phyloP scores from a whole-genome alignment of 345 rosid genomes.

The Leavenworthia alabamica region DNA sequence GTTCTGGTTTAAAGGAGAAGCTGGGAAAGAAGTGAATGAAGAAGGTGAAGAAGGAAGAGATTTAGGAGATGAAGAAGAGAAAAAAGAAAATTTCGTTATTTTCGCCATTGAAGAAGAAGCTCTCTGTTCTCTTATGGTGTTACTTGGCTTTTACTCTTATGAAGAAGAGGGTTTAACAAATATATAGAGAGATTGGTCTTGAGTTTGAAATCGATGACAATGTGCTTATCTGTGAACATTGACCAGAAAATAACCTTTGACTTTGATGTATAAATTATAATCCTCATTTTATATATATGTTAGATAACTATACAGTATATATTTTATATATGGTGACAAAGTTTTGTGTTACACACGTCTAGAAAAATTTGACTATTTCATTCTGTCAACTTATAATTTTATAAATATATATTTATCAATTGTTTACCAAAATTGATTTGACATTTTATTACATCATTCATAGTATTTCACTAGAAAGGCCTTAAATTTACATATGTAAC shows the following conservation, averaged over 20 bases:
- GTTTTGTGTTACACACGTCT: conserved; percentile 18
- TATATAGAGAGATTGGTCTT: conserved; percentile 12
- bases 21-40: conserved; percentile 23
- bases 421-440: too few species aligned
- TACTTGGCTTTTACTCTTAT: neutral
- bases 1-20: conserved; percentile 3
- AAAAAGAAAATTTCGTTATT: neutral
- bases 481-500: neutral
- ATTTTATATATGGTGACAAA: neutral
- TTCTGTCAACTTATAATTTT: conserved; percentile 7
- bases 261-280: conserved; percentile 23
- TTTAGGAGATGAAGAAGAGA: conserved; percentile 16
- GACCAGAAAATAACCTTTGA: conserved; percentile 17
- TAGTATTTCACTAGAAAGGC: neutral
- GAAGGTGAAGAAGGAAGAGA: too few species aligned
- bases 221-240: conserved; percentile 5
- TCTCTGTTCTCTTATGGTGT: neutral
- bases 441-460: neutral
- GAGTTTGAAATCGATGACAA: conserved; percentile 6
- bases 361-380: conserved; percentile 5
- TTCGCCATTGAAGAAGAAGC: conserved; percentile 3
- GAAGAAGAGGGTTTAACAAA: neutral
- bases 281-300: too few species aligned
- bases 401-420: neutral
- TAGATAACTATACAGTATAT: too few species aligned